Evolutionary conservation across 192 early-diverging fungal genomes (phyloP).

Genomic region (Coemansia guatemalensis): DNA sequence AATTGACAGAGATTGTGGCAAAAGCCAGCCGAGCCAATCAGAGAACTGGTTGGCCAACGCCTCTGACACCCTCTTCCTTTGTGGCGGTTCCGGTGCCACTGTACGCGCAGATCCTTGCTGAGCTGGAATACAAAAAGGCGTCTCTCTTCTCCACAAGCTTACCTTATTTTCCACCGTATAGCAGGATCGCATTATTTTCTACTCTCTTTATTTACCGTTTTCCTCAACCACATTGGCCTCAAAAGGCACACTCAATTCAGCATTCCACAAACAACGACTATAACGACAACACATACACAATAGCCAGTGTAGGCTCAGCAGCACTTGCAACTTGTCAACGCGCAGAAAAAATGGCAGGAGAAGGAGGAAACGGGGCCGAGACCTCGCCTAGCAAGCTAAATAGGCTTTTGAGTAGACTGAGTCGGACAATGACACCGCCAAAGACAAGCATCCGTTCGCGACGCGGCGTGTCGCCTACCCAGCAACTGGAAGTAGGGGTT

Average conservation of each 20-base stretch:
- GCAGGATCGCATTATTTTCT: background rate
- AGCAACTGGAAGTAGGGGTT: conserved; percentile 13
- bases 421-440: conserved; percentile 26
- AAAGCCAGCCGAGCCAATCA: background rate
- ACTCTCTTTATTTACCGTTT: background rate
- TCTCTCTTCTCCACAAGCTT: background rate
- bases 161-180: background rate
- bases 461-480: conserved; percentile 17
- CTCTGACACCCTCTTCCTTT: background rate
- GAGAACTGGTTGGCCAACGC: background rate
- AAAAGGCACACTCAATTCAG: background rate
- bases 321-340: background rate
- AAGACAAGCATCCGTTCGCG: conserved; percentile 23
- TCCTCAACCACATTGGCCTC: background rate
- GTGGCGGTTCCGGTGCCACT: background rate
- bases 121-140: too few relatives aligned
- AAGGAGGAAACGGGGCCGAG: background rate
- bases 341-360: conserved; percentile 9
- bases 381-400: conserved; percentile 25
- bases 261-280: background rate
- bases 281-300: background rate
- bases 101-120: background rate
- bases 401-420: conserved; percentile 23
- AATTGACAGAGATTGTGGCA: background rate
- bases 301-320: background rate